Evolutionary conservation across 306 rosid species (phyloP).

Genomic region (Pterocarpus santalinus): DNA sequence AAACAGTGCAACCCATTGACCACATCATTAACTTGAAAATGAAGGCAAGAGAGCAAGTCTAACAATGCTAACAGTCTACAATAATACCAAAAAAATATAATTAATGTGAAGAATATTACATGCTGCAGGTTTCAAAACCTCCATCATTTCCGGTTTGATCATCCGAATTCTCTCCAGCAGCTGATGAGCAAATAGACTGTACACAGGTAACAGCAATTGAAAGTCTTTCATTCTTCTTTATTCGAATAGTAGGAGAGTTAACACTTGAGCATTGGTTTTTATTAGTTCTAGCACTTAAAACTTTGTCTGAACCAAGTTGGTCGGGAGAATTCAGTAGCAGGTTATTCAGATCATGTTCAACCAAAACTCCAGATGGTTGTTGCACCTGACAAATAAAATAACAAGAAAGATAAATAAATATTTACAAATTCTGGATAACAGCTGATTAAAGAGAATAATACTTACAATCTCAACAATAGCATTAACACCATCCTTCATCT

Average conservation of each 20-base stretch:
- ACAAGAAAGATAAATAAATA: background rate
- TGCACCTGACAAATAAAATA: constrained; percentile 56
- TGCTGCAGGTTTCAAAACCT: constrained; percentile 58
- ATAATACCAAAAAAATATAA: background rate
- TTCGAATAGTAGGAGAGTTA: constrained; percentile 59
- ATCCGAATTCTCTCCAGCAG: constrained; percentile 50
- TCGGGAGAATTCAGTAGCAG: constrained; percentile 62
- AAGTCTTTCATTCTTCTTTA: constrained; percentile 60
- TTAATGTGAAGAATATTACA: constrained; percentile 63
- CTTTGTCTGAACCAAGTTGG: constrained; percentile 58
- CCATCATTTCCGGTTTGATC: constrained; percentile 58
- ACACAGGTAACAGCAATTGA: constrained; percentile 55
- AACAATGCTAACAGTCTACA: constrained; percentile 4
- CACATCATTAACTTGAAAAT: constrained; percentile 1
- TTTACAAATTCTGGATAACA: constrained; percentile 1
- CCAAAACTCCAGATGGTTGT: constrained; percentile 64
- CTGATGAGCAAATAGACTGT: constrained; percentile 60
- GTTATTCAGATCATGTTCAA: constrained; percentile 73
- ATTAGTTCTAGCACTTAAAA: constrained; percentile 55
- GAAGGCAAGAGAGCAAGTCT: background rate
- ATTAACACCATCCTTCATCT: constrained; percentile 44
- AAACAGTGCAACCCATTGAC: background rate
- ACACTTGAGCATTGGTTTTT: constrained; percentile 54
- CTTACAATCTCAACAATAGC: constrained; percentile 61
- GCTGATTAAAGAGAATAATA: constrained; percentile 35